These are phyloP conservation scores for Backusella circina DNA, from an alignment of 192 early-diverging fungal genomes.

Conservation along the genomic window DNA sequence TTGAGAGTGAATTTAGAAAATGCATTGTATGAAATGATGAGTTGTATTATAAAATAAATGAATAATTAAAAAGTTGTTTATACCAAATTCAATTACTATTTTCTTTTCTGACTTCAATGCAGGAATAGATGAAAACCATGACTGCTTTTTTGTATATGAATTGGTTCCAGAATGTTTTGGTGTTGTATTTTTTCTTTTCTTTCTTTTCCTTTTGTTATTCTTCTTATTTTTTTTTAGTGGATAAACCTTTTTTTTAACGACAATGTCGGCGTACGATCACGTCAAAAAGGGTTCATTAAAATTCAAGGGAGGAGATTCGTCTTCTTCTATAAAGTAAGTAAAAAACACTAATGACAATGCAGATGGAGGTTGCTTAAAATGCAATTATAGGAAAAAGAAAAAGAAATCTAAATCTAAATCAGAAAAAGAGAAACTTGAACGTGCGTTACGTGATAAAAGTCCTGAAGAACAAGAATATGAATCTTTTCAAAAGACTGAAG, in stretches of 20 bases:
- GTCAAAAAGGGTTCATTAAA: constrained; percentile 60
- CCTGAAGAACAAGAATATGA: constrained; percentile 26
- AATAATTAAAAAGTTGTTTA: not conserved
- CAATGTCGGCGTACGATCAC: constrained; percentile 41
- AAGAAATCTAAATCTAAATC: constrained; percentile 48
- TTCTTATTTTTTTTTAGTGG: not conserved
- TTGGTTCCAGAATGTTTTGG: not conserved
- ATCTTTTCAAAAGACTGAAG: constrained; percentile 57
- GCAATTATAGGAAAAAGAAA: constrained; percentile 49
- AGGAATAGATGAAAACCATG: not conserved
- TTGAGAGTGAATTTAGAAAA: constrained; percentile 13
- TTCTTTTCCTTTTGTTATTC: not conserved
- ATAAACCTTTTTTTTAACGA: not conserved
- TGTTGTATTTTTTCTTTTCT: not conserved
- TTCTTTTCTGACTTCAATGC: not conserved
- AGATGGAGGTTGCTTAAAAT: not conserved
- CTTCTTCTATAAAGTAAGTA: constrained; percentile 50
- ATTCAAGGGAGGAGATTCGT: constrained; percentile 51
- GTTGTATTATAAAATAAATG: not conserved
- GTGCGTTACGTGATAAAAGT: constrained; percentile 27
- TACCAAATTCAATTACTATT: not conserved
- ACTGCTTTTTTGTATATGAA: not conserved
- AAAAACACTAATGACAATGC: constrained; percentile 1
- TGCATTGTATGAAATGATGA: constrained; percentile 7
- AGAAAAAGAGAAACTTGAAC: constrained; percentile 39